Conservation (phyloP, 2,329 filamentous ascomycete species). For the Eutypa lata region DNA sequence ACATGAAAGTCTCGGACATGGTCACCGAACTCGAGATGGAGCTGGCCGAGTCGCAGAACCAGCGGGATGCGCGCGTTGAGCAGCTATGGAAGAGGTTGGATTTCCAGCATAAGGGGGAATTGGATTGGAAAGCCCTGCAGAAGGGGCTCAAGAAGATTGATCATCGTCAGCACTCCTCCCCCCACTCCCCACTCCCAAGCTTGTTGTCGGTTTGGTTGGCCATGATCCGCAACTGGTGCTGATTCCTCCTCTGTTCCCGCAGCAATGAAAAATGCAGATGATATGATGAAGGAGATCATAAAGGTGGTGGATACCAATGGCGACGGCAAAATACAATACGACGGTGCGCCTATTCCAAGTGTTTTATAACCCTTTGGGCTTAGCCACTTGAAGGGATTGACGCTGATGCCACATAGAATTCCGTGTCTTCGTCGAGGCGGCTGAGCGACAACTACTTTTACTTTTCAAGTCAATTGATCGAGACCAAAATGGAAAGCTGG, state of each 20-base stretch:
- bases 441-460: slow-evolving; percentile 76
- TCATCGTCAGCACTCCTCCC: slow-evolving; percentile 69
- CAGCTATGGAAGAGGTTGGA: slow-evolving; percentile 83
- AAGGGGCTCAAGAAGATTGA: slow-evolving; percentile 84
- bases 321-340: slow-evolving; percentile 87
- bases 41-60: slow-evolving; percentile 72
- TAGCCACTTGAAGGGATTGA: slow-evolving; percentile 3
- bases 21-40: slow-evolving; percentile 56
- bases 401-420: slow-evolving; percentile 63
- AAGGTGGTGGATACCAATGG: slow-evolving; percentile 79
- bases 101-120: slow-evolving; percentile 68
- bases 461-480: slow-evolving; percentile 86
- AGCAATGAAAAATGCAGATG: slow-evolving; percentile 86
- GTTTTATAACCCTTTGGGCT: neutral
- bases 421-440: slow-evolving; percentile 78
- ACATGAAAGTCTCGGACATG: slow-evolving; percentile 47
- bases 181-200: slow-evolving; percentile 2
- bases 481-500: slow-evolving; percentile 80
- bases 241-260: slow-evolving; percentile 9
- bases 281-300: slow-evolving; percentile 77
- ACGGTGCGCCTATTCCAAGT: slow-evolving; percentile 61
- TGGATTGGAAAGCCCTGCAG: slow-evolving; percentile 82
- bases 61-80: slow-evolving; percentile 78
- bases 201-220: slow-evolving; percentile 3
- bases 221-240: slow-evolving; percentile 8